Evolutionary conservation across 2,329 filamentous ascomycete genomes (phyloP), one percentile per base, ranked within the genome.

Genomic region (Pyrenophora graminea): DNA sequence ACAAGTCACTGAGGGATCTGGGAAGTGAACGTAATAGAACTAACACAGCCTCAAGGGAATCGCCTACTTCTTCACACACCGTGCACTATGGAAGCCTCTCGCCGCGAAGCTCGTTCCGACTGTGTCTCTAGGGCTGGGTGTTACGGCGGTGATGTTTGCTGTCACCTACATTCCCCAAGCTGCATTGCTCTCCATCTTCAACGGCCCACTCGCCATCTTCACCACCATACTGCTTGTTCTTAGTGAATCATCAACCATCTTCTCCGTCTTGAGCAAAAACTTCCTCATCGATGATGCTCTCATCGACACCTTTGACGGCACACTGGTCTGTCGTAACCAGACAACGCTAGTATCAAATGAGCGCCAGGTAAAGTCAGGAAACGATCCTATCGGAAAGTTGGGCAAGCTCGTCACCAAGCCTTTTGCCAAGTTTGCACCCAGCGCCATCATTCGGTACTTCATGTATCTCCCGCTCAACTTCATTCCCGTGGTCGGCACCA

Each of bases 391-490:
- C 30, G 77, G 75, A 0, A 77, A 82, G 39, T 66, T 87, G 23
- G 85, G 85, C 23, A 84, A 82, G 63, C 64, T 85, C 41, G 68
- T 82, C 31, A 79, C 77, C 59, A 81, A 78, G 60, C 83, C 82
- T 0, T 82, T 85, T 51, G 74, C 73, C 21, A 77, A 79, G 53
- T 81, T 81, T 49, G 77, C 77, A 0, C 77, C 80, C 1, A 74
- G 74, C 63, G 85, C 87, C 6, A 74, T 96, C 38, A 76, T 96
- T 33, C 81, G 90, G 36, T 93, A 93, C 65, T 69, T 96, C 57
- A 83, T 97, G 76, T 94, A 95, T 70, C 79, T 96, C 36, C 92
- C 93, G 9, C 80, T 97, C 54, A 97, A 97, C 77, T 91, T 96
- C 69, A 91, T 97, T 45, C 93, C 93, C 0, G 82, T 97, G 0